These are phyloP conservation scores for Arbutus unedo DNA, from an alignment of 148 eudicot species.

Conservation along the genomic window DNA sequence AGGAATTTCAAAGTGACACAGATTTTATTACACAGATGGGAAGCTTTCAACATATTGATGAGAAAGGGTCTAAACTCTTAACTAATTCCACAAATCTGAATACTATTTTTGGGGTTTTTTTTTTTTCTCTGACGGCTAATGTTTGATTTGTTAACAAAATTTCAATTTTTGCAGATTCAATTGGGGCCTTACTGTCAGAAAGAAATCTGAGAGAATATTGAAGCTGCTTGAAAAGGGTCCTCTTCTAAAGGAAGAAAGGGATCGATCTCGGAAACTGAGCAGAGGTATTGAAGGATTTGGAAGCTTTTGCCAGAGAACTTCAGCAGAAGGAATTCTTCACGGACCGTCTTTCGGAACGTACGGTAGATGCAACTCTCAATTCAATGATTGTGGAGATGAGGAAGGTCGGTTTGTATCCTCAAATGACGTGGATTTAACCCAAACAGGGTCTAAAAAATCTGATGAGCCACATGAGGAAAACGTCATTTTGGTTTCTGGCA, in stretches of 20 bases:
- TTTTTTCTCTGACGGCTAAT: no score
- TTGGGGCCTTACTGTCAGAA: constrained; percentile 81
- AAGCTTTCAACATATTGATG: constrained; percentile 72
- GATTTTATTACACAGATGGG: constrained; percentile 55
- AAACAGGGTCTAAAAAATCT: not conserved
- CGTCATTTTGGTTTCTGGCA: not conserved
- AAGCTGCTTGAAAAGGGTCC: constrained; percentile 62
- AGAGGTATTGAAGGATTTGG: constrained; percentile 94
- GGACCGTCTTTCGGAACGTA: constrained; percentile 30
- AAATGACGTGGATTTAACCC: constrained; percentile 8
- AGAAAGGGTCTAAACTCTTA: constrained; percentile 55
- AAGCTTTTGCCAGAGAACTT: constrained; percentile 50
- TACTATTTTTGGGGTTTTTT: not conserved
- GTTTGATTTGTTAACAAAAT: not conserved
- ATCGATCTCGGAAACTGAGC: constrained; percentile 59
- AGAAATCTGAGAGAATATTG: constrained; percentile 62
- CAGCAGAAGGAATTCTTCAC: constrained; percentile 28
- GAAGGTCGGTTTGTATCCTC: constrained; percentile 27
- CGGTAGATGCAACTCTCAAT: constrained; percentile 64
- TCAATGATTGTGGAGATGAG: constrained; percentile 50
- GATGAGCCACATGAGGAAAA: constrained; percentile 8
- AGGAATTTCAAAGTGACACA: constrained; percentile 65
- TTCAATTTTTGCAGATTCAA: constrained; percentile 53
- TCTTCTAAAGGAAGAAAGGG: constrained; percentile 72
- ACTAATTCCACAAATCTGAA: not conserved